Evolutionary conservation across 2,329 filamentous ascomycete genomes (phyloP).

Genomic region (Fusarium proliferatum): DNA sequence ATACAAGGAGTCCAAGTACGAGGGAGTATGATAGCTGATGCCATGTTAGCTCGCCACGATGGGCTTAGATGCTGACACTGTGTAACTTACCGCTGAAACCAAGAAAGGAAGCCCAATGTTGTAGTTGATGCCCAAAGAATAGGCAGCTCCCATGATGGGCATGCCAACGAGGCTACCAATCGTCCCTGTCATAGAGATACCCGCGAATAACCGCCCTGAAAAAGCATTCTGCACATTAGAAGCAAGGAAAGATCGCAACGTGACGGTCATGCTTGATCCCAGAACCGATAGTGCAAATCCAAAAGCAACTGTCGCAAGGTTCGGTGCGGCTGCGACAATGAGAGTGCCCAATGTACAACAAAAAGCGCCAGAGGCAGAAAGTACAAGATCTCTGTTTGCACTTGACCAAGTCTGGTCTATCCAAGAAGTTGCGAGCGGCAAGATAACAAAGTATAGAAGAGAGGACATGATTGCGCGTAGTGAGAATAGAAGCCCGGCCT

Average conservation of each 20-base stretch:
- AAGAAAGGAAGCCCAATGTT: background rate
- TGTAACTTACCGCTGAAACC: background rate
- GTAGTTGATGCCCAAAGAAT: background rate
- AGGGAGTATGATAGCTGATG: background rate
- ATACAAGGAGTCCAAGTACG: background rate
- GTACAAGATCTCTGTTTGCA: background rate
- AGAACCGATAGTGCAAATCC: background rate
- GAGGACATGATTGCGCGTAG: background rate
- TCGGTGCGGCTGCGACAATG: background rate
- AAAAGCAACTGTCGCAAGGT: background rate
- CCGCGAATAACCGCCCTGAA: slow-evolving; percentile 4
- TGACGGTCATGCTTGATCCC: background rate
- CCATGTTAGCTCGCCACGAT: background rate
- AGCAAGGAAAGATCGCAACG: slow-evolving; percentile 1
- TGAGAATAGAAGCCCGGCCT: background rate
- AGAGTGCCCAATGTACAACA: background rate
- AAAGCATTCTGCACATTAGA: background rate
- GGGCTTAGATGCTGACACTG: fast-evolving
- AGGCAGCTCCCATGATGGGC: slow-evolving; percentile 1
- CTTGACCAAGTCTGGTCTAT: background rate
- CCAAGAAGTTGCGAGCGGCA: background rate
- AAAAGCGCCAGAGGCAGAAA: background rate
- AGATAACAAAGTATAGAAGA: background rate
- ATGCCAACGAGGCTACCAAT: background rate
- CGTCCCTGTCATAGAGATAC: background rate